A percentile compares a stretch with the other conserved stretches of the same genome.
Conservation (phyloP, 192 early-diverging fungal species). For the Diversispora eburnea region DNA sequence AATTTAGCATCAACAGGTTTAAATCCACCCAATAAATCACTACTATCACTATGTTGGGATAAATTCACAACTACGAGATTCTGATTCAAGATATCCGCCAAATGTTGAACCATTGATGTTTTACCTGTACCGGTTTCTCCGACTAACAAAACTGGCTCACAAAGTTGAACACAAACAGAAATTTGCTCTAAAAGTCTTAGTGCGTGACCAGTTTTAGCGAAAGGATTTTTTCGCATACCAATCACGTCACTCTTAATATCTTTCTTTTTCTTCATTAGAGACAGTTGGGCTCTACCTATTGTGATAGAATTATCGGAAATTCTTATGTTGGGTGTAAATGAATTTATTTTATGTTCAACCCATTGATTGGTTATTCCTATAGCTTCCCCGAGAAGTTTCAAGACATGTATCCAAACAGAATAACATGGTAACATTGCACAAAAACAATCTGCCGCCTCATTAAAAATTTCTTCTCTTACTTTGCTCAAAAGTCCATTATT, state of each 20-base stretch:
- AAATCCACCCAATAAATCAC: slow-evolving; percentile 95
- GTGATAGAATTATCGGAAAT: slow-evolving; percentile 37
- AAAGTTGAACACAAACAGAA: slow-evolving; percentile 72
- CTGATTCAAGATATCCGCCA: slow-evolving; percentile 73
- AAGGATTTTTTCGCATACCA: slow-evolving; percentile 48
- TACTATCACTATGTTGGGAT: slow-evolving; percentile 92
- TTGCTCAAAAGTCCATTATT: slow-evolving; percentile 39
- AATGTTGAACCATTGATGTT: slow-evolving; percentile 90
- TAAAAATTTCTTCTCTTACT: slow-evolving; percentile 66
- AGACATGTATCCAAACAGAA: slow-evolving; percentile 56
- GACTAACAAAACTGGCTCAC: slow-evolving; percentile 84
- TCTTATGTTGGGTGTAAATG: slow-evolving; percentile 62
- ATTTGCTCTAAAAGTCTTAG: slow-evolving; percentile 81
- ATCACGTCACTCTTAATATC: slow-evolving; percentile 31
- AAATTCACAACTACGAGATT: slow-evolving; percentile 91
- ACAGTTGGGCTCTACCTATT: slow-evolving; percentile 57
- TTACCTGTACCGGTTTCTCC: slow-evolving; percentile 99
- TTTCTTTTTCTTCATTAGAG: slow-evolving; percentile 34
- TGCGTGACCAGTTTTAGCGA: slow-evolving; percentile 85
- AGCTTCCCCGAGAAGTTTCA: slow-evolving; percentile 61
- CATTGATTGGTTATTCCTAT: slow-evolving; percentile 66
- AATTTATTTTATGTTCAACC: slow-evolving; percentile 65
- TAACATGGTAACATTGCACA: slow-evolving; percentile 74
- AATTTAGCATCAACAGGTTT: slow-evolving; percentile 87
- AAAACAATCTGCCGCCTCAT: slow-evolving; percentile 87